Percentiles rank a stretch among this genome's conserved stretches.
phyloP scores from a whole-genome alignment of 768 basidiomycete genomes.

The Boletus vermiculosoides region DNA sequence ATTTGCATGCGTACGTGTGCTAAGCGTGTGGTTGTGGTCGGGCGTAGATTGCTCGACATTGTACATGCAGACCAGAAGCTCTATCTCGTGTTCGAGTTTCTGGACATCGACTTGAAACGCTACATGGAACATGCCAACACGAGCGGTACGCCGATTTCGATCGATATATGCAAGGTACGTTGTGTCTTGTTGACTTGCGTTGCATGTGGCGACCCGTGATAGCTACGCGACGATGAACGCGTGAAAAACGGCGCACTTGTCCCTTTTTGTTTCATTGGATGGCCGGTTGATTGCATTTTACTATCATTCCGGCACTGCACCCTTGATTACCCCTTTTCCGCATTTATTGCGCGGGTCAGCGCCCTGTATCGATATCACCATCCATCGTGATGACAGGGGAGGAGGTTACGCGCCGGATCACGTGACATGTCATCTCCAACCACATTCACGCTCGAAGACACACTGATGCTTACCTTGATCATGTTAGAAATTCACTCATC shows the following conservation, averaged over 20 bases:
- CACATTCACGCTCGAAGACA: neutral
- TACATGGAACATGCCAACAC: constrained; percentile 91
- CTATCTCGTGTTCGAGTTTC: constrained; percentile 96
- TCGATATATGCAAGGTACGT: constrained; percentile 78
- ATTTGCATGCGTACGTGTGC: neutral
- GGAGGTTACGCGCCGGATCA: constrained; percentile 28
- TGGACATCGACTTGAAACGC: constrained; percentile 94
- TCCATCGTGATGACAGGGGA: constrained; percentile 20
- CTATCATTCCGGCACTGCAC: neutral
- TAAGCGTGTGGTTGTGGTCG: constrained; percentile 4
- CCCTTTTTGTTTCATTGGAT: constrained; percentile 11
- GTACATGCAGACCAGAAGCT: constrained; percentile 97
- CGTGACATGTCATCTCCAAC: constrained; percentile 23
- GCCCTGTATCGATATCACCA: constrained; percentile 21
- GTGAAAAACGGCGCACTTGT: constrained; percentile 10
- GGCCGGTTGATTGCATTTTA: neutral
- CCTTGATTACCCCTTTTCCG: neutral
- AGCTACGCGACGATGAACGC: constrained; percentile 24
- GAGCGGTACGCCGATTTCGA: constrained; percentile 66
- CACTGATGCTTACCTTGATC: constrained; percentile 11
- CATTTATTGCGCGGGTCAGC: neutral
- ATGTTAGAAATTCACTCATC: constrained; percentile 90
- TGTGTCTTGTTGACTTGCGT: neutral
- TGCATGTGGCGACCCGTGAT: constrained; percentile 7
- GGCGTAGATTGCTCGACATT: constrained; percentile 82